Base-by-base conservation (phyloP, 257 asterid genomes). In the Solanum corneliomulleri region DNA sequence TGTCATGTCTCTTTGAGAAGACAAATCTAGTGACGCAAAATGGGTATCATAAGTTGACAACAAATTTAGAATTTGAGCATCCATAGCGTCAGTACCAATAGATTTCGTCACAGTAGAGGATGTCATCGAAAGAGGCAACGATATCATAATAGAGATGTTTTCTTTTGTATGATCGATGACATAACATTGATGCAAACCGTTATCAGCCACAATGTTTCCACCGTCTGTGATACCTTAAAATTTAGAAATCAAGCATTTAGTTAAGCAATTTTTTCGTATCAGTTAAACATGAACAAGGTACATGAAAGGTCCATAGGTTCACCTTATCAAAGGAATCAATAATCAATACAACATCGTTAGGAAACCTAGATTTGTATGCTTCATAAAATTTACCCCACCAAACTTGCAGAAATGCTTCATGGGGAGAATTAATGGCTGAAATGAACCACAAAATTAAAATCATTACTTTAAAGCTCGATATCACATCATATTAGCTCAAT, bases 331-430 rank as follows among this genome's bases (percentile, higher is more conserved):
- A 14, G 82, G 87, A 72, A 82, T 45, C 86, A 15, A 47, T 82
- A 4, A 23, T 29, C 37, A 42, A 33, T 42, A 83, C 35, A 13
- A 27, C 37, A 76, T 18, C 60, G 27, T 84, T 33, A 11, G 52
- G 20, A 47, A 8, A 25, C 37, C 4, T 42, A 86, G 88, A 15
- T 11, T 11, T 42, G 88, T 29, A 91, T 7, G 41, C 66, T 29
- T 85, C 86, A 87, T 86, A 88, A 58, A 91, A 91, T 25, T 84
- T 10, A 68, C 72, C 35, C 89, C 91, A 89, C 90, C 89, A 91
- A 25, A 86, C 93, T 5, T 60, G 33, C 21, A 91, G 41, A 82
- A 91, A 89, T 14, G 90, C 90, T 41, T 89, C 89, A 70, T 31
- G 13, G 10, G n/a, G 39, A 77, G 86, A 20, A 74, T 85, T 33